Percentiles rank a stretch among this genome's conserved stretches.
These are phyloP conservation scores for Salix arbutifolia DNA, from an alignment of 345 rosid species.

Conservation along the genomic window DNA sequence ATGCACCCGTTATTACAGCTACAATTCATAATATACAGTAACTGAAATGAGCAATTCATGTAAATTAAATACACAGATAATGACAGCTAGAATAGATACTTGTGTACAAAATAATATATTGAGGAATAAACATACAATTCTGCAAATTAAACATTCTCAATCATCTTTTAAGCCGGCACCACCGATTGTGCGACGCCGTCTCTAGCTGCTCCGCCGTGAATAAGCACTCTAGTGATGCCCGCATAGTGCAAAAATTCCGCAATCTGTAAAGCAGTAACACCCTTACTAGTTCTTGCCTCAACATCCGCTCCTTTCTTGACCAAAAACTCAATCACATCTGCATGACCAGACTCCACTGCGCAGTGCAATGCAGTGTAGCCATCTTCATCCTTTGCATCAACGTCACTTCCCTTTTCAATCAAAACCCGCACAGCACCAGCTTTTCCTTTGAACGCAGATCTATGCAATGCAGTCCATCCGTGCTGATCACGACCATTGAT, in stretches of 20 bases:
- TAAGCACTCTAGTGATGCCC: constrained; percentile 50
- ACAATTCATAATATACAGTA: too few species aligned
- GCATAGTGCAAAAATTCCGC: constrained; percentile 50
- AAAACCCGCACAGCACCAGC: constrained; percentile 34
- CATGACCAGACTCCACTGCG: constrained; percentile 52
- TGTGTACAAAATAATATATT: too few species aligned
- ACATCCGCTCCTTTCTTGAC: constrained; percentile 54
- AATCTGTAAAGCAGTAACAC: constrained; percentile 41
- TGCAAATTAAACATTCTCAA: too few species aligned
- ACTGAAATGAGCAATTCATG: too few species aligned
- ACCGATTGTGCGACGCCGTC: constrained; percentile 15
- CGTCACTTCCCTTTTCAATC: constrained; percentile 49
- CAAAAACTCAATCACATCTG: constrained; percentile 47
- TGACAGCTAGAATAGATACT: too few species aligned
- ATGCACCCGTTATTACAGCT: too few species aligned
- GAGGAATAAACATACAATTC: too few species aligned
- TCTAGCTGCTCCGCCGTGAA: constrained; percentile 41
- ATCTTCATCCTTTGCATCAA: constrained; percentile 52
- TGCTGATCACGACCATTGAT: constrained; percentile 51
- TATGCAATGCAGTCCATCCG: constrained; percentile 67
- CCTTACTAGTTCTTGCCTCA: constrained; percentile 51
- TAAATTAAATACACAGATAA: too few species aligned
- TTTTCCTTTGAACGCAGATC: constrained; percentile 56
- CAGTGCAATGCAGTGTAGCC: constrained; percentile 70
- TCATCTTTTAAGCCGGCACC: too few species aligned